Evolutionary conservation across 1,284 basidiomycete species (phyloP), one percentile per base, ranked within the genome.

Genomic region (Salmacisia buchloeana): DNA sequence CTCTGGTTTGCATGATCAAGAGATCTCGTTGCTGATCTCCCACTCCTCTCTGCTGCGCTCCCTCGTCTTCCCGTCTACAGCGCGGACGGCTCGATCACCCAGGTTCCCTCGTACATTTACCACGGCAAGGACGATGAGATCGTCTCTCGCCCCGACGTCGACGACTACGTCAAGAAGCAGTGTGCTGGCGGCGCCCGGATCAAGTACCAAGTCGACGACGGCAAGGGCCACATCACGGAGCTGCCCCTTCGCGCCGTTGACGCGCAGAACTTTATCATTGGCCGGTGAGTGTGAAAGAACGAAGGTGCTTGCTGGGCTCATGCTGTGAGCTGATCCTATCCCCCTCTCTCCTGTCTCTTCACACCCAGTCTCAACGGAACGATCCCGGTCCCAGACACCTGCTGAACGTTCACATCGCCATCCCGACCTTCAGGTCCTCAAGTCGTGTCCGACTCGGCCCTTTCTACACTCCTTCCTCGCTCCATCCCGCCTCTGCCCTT

Each of bases 161-260:
- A 56, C 33, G 31, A 15, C 52, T 56, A 56, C 35, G 52, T 56
- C 18, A 23, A 56, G 18, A 15, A 56, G n/a, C 52, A 56, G 52
- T 56, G 52, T n/a, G 31, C 52, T 9, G 35, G 52, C 18, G 52
- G 52, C 7, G 52, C 33, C 21, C 33, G 35, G 18, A 21, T 56
- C 52, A 34, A 12, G 12, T 56, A 56, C 35, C 18, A n/a, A 15
- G 41, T 43, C 15, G 41, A 43, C 18, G 41, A 15, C 23, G 41
- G 41, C 18, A 18, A 43, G 41, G 18, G 18, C 41, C 41, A 43
- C 41, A 43, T 43, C 41, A 43, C 41, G 41, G 41, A 43, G 41
- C 7, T 9, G 41, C 10, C 12, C 10, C 18, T 7, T 15, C 41
- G 41, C 41, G 41, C 41, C 23, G 6, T 18, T 43, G 41, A 43